These are phyloP conservation scores for Erythrobasidium hasegawianum DNA, from an alignment of 1,284 basidiomycete genomes.

Conservation along the genomic window DNA sequence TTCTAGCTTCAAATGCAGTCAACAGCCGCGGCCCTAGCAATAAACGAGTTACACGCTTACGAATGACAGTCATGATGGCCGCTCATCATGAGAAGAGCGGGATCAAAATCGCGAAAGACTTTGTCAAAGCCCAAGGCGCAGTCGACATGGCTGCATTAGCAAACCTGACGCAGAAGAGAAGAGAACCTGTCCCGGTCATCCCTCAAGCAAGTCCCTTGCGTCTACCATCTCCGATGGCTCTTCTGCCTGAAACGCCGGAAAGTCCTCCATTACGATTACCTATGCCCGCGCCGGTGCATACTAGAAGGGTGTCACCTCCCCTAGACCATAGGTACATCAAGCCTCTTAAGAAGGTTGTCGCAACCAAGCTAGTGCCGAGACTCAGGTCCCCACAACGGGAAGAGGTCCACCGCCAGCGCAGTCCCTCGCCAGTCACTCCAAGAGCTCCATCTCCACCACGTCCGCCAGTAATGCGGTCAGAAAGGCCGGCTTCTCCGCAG, in stretches of 20 bases:
- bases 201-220: neutral
- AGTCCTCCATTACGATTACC: neutral
- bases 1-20: neutral
- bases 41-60: neutral
- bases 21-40: neutral
- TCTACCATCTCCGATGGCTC: neutral
- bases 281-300: no score
- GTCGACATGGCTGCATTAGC: neutral
- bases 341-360: no score
- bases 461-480: no score
- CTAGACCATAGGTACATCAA: no score
- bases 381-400: no score
- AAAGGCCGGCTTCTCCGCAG: no score
- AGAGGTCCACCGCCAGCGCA: no score
- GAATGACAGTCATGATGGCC: neutral
- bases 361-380: no score
- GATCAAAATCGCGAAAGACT: neutral
- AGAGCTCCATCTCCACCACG: no score
- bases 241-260: neutral
- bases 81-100: no score
- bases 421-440: no score
- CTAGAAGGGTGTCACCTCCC: no score
- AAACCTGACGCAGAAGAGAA: neutral
- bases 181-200: neutral
- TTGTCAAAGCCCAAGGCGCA: neutral